phyloP scores from a whole-genome alignment of 1,284 basidiomycete genomes.

The Veloporphyrellus conicus region DNA sequence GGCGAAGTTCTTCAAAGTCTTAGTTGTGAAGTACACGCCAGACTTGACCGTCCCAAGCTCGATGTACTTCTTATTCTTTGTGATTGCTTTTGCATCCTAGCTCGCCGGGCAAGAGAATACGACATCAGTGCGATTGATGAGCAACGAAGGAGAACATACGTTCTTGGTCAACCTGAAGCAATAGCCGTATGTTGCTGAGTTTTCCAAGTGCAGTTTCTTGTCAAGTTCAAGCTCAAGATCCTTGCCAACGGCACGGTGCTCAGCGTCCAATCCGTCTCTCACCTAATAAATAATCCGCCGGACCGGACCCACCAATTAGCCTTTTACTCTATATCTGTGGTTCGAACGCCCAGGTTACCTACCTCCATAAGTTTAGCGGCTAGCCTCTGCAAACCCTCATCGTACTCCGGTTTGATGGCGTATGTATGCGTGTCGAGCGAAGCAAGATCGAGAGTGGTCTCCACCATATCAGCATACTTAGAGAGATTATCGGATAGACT shows the following conservation, averaged over 20 bases:
- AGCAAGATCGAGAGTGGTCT: constrained; percentile 89
- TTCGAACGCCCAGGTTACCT: background rate
- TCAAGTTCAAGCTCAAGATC: constrained; percentile 86
- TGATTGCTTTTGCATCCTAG: constrained; percentile 79
- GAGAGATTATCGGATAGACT: constrained; percentile 59
- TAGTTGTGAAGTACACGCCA: constrained; percentile 91
- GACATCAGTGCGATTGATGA: background rate
- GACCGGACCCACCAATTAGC: background rate
- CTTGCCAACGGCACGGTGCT: constrained; percentile 71
- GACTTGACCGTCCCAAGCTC: constrained; percentile 86
- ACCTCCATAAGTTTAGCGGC: constrained; percentile 65
- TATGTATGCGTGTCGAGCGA: constrained; percentile 83
- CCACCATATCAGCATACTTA: constrained; percentile 91
- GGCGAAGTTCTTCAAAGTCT: constrained; percentile 66
- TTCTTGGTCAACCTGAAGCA: constrained; percentile 91
- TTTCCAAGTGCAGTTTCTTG: constrained; percentile 96
- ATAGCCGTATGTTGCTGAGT: constrained; percentile 87
- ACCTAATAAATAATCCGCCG: constrained; percentile 35
- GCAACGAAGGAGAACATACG: constrained; percentile 44
- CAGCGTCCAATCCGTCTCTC: constrained; percentile 79
- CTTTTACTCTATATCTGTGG: no score
- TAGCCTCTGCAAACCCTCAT: constrained; percentile 69
- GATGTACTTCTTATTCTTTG: constrained; percentile 69
- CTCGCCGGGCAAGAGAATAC: background rate
- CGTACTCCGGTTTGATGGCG: constrained; percentile 91